Evolutionary conservation across 441 rosid species (phyloP), one percentile per base, ranked within the genome.

Genomic region (Syzygium syzygioides): DNA sequence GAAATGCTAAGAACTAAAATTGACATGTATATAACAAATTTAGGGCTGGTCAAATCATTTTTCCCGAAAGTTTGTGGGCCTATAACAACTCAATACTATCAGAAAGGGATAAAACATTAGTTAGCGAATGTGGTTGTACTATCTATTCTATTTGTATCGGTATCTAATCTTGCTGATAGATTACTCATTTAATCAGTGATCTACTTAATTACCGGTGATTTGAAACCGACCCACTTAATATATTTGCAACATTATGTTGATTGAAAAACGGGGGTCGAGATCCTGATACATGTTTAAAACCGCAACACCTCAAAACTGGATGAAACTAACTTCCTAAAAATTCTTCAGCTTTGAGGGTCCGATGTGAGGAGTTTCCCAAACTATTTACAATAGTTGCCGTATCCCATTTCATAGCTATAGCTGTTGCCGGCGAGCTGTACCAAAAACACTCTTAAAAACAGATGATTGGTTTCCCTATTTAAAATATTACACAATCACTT

Each of bases 1-100:
- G 1, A 60, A 60, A 28, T 1, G 2, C 3, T 28, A 6, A 62
- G n/a, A 2, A 62, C 0, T n/a, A 2, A 2, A n/a, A 28, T 62
- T n/a, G 4, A 28, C 34, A 14, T 28, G 0, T 1, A 0, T 1
- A n/a, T 0, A 28, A 62, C 7, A n/a, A 1, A 14, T 62, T 62
- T 62, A 62, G 1, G 34, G 14, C 0, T 4, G 0, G 6, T n/a
- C 19, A 0, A 4, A 3, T 62, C 13, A 62, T n/a, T 62, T 62
- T 62, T 62, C 34, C 4, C 7, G 15, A 62, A 62, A 62, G 19
- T 62, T 62, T n/a, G 19, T 14, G 34, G 9, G 17, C 66, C 17
- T 13, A 0, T 26, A 2, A 1, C 64, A 59, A 59, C 30, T 59
- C 13, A 14, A 14, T 26, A 26, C 64, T 59, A 13, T 1, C 13